These are phyloP conservation scores for Pseudonitzschia pungens DNA, from an alignment of 108 stramenopile species.

Conservation along the genomic window DNA sequence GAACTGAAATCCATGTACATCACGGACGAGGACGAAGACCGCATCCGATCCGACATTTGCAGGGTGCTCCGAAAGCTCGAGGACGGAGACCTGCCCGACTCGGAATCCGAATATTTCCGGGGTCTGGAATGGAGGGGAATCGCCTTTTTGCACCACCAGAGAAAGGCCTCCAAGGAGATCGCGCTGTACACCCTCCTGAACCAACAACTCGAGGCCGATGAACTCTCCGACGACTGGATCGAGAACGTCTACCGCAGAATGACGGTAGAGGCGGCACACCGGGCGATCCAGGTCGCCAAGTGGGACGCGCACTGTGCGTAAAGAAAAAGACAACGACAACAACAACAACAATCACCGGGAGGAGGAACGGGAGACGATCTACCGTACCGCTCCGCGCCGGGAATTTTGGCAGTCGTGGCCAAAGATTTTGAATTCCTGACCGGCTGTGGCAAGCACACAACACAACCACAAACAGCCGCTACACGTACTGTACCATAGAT, in stretches of 20 bases:
- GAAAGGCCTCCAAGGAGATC: not conserved
- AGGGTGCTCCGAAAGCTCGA: not conserved
- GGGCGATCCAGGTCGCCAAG: not conserved
- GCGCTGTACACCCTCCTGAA: not conserved
- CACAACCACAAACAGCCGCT: too few relatives aligned
- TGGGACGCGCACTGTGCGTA: not conserved
- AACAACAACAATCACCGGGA: too few relatives aligned
- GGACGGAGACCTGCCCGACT: not conserved
- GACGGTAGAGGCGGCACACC: not conserved
- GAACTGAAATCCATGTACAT: not conserved
- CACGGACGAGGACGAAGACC: not conserved
- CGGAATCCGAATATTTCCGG: slow-evolving; percentile 3
- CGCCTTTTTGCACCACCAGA: not conserved
- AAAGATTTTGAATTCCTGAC: too few relatives aligned
- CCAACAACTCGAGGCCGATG: not conserved
- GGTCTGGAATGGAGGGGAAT: not conserved
- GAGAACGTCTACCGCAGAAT: not conserved
- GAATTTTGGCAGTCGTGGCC: too few relatives aligned
- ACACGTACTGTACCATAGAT: too few relatives aligned
- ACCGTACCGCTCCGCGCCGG: too few relatives aligned
- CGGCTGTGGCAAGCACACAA: too few relatives aligned
- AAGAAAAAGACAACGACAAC: too few relatives aligned
- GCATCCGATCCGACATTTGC: not conserved
- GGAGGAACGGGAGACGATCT: too few relatives aligned
- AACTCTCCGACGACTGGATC: not conserved